These are phyloP conservation scores for Priceomyces fermenticarens DNA, from an alignment of 805 yeast species.

Conservation along the genomic window DNA sequence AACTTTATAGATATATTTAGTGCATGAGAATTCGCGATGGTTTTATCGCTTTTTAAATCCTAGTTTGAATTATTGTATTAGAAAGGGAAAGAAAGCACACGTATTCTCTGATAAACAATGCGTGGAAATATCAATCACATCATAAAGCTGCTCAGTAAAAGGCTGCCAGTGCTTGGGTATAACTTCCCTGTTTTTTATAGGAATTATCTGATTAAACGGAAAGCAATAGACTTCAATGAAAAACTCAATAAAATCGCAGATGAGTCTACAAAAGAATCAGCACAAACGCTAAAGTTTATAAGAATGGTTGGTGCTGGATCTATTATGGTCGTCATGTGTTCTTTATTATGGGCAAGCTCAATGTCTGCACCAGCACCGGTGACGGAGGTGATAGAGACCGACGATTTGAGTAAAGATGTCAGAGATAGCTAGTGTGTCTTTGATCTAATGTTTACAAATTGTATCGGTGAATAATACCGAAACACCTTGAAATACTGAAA, in stretches of 20 bases:
- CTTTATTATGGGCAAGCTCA: conserved; percentile 26
- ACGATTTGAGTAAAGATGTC: conserved; percentile 22
- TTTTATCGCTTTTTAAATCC: too few relatives aligned
- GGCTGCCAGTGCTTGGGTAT: too few relatives aligned
- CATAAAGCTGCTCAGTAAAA: too few relatives aligned
- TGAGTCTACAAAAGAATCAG: conserved; percentile 29
- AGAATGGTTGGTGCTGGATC: conserved; percentile 25
- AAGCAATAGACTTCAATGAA: conserved; percentile 18
- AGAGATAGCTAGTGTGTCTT: conserved; percentile 6
- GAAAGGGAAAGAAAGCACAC: too few relatives aligned
- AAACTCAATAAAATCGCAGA: conserved; percentile 29
- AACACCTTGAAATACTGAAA: too few relatives aligned
- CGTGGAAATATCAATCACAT: too few relatives aligned
- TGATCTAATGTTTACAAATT: too few relatives aligned
- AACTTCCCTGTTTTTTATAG: background rate
- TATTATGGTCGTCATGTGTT: conserved; percentile 22
- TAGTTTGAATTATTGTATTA: too few relatives aligned
- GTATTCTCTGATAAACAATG: too few relatives aligned
- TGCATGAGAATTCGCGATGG: too few relatives aligned
- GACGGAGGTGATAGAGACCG: conserved; percentile 6
- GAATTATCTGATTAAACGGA: conserved; percentile 13
- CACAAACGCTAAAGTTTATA: conserved; percentile 20
- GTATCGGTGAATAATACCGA: too few relatives aligned
- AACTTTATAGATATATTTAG: conserved; percentile 9
- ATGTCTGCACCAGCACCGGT: conserved; percentile 11